A percentile compares a stretch with the other conserved stretches of the same genome.
phyloP scores from a whole-genome alignment of 352 stramenopile species.

The Thraustotheca clavata region DNA sequence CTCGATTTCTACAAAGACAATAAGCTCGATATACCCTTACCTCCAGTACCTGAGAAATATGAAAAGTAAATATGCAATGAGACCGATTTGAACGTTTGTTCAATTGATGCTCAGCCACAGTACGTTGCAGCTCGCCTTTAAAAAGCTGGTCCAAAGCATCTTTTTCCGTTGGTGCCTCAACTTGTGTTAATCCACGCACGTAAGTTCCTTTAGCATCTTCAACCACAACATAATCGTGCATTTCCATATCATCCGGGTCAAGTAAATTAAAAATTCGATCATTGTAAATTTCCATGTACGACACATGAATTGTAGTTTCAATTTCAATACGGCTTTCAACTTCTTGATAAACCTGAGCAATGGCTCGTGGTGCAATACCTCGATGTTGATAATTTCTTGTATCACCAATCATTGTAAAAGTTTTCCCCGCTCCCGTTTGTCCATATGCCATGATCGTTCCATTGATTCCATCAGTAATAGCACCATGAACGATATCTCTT shows the following conservation, averaged over 20 bases:
- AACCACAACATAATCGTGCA: slow-evolving; percentile 69
- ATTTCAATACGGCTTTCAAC: slow-evolving; percentile 85
- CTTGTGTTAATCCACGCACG: slow-evolving; percentile 81
- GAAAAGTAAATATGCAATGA: slow-evolving; percentile 90
- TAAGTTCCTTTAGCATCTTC: slow-evolving; percentile 76
- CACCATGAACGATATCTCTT: slow-evolving; percentile 81
- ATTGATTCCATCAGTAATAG: slow-evolving; percentile 82
- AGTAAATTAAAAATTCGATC: slow-evolving; percentile 92
- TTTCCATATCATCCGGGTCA: slow-evolving; percentile 19
- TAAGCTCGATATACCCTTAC: slow-evolving; percentile 27
- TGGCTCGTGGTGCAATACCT: slow-evolving; percentile 77
- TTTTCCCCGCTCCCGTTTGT: slow-evolving; percentile 85
- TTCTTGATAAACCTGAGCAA: slow-evolving; percentile 86
- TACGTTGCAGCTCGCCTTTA: slow-evolving; percentile 86
- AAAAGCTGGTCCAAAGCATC: slow-evolving; percentile 90
- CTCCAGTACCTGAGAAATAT: slow-evolving; percentile 69
- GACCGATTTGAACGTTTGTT: slow-evolving; percentile 93
- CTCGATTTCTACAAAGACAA: slow-evolving; percentile 37
- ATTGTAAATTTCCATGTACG: slow-evolving; percentile 97
- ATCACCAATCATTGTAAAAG: slow-evolving; percentile 90
- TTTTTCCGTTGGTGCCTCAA: slow-evolving; percentile 68
- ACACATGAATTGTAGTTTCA: slow-evolving; percentile 78
- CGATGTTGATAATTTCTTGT: slow-evolving; percentile 87
- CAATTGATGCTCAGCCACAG: slow-evolving; percentile 88
- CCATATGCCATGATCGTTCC: slow-evolving; percentile 85